These are phyloP conservation scores for Larix kaempferi DNA, from an alignment of 75 land plant species.

Conservation along the genomic window DNA sequence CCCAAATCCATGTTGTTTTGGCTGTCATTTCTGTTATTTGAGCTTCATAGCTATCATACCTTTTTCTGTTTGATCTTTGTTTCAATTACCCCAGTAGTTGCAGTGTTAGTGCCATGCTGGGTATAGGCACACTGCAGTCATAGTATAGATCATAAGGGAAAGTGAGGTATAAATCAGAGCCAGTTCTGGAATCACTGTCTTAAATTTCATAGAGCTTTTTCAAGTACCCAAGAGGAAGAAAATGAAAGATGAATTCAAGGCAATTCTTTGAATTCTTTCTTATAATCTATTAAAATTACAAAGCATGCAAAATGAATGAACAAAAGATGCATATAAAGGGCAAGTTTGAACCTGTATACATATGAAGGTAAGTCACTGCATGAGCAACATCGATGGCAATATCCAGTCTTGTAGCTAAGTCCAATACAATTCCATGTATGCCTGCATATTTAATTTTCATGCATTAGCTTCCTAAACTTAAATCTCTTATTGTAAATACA, in stretches of 20 bases:
- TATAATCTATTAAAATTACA: background rate
- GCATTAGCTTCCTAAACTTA: background rate
- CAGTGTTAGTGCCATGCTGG: too few species aligned
- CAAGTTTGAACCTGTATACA: conserved; percentile 60
- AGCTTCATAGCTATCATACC: too few species aligned
- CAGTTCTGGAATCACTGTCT: too few species aligned
- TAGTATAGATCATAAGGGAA: too few species aligned
- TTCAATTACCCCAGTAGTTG: too few species aligned
- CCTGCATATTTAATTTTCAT: conserved; percentile 32
- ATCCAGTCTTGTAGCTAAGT: conserved; percentile 71
- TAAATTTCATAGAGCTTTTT: too few species aligned
- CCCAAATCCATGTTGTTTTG: too few species aligned
- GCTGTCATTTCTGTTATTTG: too few species aligned
- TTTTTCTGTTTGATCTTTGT: too few species aligned
- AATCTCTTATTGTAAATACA: background rate
- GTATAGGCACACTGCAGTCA: too few species aligned
- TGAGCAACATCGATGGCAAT: conserved; percentile 94
- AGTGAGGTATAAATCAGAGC: too few species aligned
- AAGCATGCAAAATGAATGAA: background rate
- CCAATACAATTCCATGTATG: conserved; percentile 55
- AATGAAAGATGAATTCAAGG: background rate
- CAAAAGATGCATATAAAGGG: background rate
- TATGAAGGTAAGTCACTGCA: conserved; percentile 92
- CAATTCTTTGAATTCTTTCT: background rate
- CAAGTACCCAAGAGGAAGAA: too few species aligned